Percentiles rank a stretch among this genome's conserved stretches.
phyloP scores from a whole-genome alignment of 129 eudicot species.

The Silybum marianum region DNA sequence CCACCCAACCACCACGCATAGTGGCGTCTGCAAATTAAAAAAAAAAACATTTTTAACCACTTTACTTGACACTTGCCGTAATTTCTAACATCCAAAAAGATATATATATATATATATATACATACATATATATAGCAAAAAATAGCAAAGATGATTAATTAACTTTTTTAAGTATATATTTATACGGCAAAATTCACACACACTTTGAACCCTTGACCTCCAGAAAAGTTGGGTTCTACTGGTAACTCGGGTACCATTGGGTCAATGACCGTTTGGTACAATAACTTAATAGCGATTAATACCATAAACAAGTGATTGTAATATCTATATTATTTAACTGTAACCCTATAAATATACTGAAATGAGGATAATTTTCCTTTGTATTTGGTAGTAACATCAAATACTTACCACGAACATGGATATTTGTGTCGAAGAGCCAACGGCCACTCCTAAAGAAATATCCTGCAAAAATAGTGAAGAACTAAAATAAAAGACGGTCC shows the following conservation, averaged over 20 bases:
- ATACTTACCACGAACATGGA: slow-evolving; percentile 30
- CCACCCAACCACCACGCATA: slow-evolving; percentile 83
- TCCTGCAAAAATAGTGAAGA: slow-evolving; percentile 21
- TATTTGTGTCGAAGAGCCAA: slow-evolving; percentile 33
- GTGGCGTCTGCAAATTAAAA: slow-evolving; percentile 58
- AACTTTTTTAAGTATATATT: not conserved
- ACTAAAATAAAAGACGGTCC: not conserved
- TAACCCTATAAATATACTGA: too few species aligned
- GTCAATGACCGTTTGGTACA: not conserved
- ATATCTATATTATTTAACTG: too few species aligned
- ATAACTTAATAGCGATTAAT: not conserved
- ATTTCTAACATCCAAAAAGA: slow-evolving; percentile 16
- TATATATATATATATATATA: not conserved
- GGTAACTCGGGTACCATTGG: not conserved
- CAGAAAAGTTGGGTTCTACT: not conserved
- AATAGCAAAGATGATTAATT: not conserved
- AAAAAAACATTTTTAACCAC: not conserved
- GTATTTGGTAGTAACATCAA: too few species aligned
- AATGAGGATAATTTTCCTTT: too few species aligned
- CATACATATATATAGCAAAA: not conserved
- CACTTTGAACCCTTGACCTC: not conserved
- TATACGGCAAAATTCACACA: not conserved
- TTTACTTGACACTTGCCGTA: not conserved
- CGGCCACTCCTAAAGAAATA: slow-evolving; percentile 30
- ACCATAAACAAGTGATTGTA: not conserved